These are phyloP conservation scores for Taiozyma onychis DNA, from an alignment of 1,139 yeast genomes.

Conservation along the genomic window DNA sequence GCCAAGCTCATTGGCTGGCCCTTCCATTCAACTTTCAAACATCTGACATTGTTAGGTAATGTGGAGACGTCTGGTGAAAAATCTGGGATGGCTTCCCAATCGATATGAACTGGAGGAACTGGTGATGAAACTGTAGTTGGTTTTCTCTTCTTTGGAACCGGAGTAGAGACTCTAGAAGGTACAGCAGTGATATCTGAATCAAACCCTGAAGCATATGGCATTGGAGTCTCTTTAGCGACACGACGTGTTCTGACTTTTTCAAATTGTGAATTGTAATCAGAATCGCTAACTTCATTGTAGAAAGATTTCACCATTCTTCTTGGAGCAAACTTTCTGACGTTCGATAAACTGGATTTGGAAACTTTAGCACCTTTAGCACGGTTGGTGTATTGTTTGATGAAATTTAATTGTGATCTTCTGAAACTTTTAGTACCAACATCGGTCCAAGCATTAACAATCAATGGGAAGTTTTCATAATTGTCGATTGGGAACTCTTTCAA, in stretches of 20 bases:
- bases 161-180: conserved; percentile 21
- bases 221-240: conserved; percentile 36
- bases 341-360: conserved; percentile 22
- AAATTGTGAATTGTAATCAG: conserved; percentile 26
- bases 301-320: conserved; percentile 25
- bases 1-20: conserved; percentile 94
- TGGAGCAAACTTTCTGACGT: conserved; percentile 27
- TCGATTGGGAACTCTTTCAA: conserved; percentile 39
- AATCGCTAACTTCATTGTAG: conserved; percentile 22
- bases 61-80: conserved; percentile 65
- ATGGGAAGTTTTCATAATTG: conserved; percentile 39
- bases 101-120: conserved; percentile 37
- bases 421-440: conserved; percentile 34
- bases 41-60: conserved; percentile 62
- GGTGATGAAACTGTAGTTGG: conserved; percentile 27
- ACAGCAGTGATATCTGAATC: conserved; percentile 18
- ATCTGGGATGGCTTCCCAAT: conserved; percentile 59
- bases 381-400: conserved; percentile 43
- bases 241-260: conserved; percentile 60
- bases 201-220: conserved; percentile 22
- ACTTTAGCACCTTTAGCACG: conserved; percentile 16
- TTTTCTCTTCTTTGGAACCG: conserved; percentile 39
- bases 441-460: conserved; percentile 49
- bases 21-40: conserved; percentile 92
- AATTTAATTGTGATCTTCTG: conserved; percentile 42